Base-by-base conservation (phyloP, 768 basidiomycete species). In the Mycena capillaripes region DNA sequence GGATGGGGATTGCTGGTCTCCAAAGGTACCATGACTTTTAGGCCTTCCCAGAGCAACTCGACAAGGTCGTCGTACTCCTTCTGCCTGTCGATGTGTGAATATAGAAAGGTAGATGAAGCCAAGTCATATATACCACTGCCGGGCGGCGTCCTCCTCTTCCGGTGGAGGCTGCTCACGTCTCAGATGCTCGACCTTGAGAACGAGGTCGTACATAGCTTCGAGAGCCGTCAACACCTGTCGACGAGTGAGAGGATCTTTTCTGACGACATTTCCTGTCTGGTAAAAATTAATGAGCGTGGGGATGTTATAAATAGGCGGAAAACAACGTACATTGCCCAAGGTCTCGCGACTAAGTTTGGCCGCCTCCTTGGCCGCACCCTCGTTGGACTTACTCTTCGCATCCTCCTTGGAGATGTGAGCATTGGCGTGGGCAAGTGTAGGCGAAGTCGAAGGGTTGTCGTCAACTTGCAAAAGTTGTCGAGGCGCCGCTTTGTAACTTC, bases 1-100 rank as follows among this genome's bases (percentile, higher is more conserved):
- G 98, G 98, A 84, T 99, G 98, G 3, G 97, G 97, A 73, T 94
- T 88, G 80, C 97, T 97, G n/a, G 94, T 93, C 79, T 97, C 97
- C 21, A 99, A 88, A 46, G 96, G 96, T 6, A 95, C 92, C 86
- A 95, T 92, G n/a, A 99, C 95, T 76, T 92, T 87, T 30, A 97
- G 81, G 36, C 89, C 90, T 67, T 90, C 87, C 95, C 96, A 99
- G 60, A 98, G 86, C 70, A 89, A 83, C 67, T 93, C 90, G 4
- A 93, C 88, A 36, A 91, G 81, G 4, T 81, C 81, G 12, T 89
- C 86, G 71, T 91, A 90, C 66, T 89, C 89, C 34, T 66, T 76
- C 78, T 91, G 81, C 92, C 93, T 95, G 64, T 48, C 53, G 23
- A 53, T 44, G 10, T 9, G 23, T 73, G 25, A 70, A 66, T 17